Evolutionary conservation across 768 basidiomycete species (phyloP), one percentile per base, ranked within the genome.

Genomic region (Imleria badia): DNA sequence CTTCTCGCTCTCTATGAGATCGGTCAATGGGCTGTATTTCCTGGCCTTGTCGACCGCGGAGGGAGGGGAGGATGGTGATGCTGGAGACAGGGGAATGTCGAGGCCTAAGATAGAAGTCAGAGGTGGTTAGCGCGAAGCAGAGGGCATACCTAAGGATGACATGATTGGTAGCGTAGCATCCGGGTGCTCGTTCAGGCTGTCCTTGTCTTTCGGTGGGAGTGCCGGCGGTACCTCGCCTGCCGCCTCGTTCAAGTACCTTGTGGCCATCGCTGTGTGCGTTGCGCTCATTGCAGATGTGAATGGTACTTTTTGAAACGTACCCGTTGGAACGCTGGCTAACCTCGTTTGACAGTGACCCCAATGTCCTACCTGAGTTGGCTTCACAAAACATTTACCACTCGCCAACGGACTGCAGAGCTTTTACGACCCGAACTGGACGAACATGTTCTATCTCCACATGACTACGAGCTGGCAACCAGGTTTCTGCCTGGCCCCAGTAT

Each of bases 1-100:
- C 74, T 87, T 92, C 75, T 99, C 97, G 20, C 91, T 95, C 66
- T 95, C 91, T 52, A 98, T 87, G 56, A 99, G 86, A 75, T 99
- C 96, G 8, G 81, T 81, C 51, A 99, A 78, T 23, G 93, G 94
- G 67, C 95, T 98, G 12, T 80, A 65, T 62, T 84, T 87, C 73
- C 79, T 89, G 20, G 78, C 59, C 66, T 78, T 87, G 31, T 73
- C 71, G 39, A 78, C 81, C 33, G 75, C 52, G 17, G 64, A 65
- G 2, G 68, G 56, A 35, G 58, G 58, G 31, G 57, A n/a, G 48
- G 58, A 56, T 30, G 57, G 60, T 23, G 66, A 63, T 38, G 49
- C 49, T 44, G 60, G 59, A 53, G 60, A 64, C 38, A 47, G 31
- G 41, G 72, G 61, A 17, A 59, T 48, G 13, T 65, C 67, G 59